Evolutionary conservation across 345 rosid species (phyloP).

Genomic region (Pugionium cornutum): DNA sequence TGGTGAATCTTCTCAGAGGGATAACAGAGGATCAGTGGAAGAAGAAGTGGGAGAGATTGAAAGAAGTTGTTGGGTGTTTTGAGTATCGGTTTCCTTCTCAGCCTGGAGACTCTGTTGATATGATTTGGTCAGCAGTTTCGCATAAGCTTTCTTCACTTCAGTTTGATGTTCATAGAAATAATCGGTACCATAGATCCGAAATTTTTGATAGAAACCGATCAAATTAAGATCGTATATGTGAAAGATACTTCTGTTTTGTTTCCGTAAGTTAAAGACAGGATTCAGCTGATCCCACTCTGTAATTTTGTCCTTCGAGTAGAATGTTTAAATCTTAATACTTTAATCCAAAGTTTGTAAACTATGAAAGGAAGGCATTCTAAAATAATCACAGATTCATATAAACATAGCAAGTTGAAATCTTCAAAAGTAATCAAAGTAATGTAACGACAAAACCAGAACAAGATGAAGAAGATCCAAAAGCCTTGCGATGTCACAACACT

Average conservation of each 20-base stretch:
- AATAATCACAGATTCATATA: constrained; percentile 34
- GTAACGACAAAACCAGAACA: constrained; percentile 4
- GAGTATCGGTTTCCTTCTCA: constrained; percentile 77
- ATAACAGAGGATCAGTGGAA: constrained; percentile 60
- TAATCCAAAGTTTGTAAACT: neutral
- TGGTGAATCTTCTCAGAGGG: constrained; percentile 66
- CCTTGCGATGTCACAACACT: constrained; percentile 54
- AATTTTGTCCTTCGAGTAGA: neutral
- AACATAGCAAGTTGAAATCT: constrained; percentile 18
- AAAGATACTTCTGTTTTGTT: neutral
- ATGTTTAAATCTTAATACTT: neutral
- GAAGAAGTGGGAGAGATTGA: constrained; percentile 69
- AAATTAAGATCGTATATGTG: constrained; percentile 6
- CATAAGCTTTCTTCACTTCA: constrained; percentile 53
- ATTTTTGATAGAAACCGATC: constrained; percentile 15
- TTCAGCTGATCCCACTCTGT: too few species aligned
- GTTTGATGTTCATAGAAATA: constrained; percentile 52
- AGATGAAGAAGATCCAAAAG: constrained; percentile 21
- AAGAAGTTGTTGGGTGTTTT: constrained; percentile 54
- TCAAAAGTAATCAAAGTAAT: constrained; percentile 21
- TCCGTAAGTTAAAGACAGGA: too few species aligned
- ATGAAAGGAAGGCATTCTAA: constrained; percentile 15
- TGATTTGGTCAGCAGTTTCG: constrained; percentile 81
- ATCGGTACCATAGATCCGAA: constrained; percentile 56
- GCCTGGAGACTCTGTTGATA: constrained; percentile 78